Percentiles rank a stretch among this genome's conserved stretches.
phyloP scores from a whole-genome alignment of 371 early-diverging fungal species.

The Mortierella sp. region DNA sequence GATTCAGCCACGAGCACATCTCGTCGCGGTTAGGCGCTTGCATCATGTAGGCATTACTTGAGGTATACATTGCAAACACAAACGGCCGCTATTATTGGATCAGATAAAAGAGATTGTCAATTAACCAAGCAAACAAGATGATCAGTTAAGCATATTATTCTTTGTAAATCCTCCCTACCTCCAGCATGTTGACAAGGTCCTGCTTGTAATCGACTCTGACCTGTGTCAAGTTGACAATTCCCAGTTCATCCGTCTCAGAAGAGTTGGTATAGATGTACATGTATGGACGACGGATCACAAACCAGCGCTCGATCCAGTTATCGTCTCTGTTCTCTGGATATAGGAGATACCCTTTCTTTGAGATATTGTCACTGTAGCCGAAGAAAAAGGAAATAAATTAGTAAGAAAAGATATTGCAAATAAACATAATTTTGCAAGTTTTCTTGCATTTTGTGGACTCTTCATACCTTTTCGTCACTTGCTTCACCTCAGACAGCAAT shows the following conservation, averaged over 20 bases:
- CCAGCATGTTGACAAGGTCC: conserved; percentile 75
- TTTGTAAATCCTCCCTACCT: conserved; percentile 58
- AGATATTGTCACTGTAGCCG: conserved; percentile 62
- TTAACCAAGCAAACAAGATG: neutral
- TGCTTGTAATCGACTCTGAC: conserved; percentile 79
- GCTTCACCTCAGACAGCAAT: conserved; percentile 70
- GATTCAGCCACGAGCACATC: conserved; percentile 81
- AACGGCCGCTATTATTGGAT: conserved; percentile 62
- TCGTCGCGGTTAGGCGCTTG: conserved; percentile 78
- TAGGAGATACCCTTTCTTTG: conserved; percentile 73
- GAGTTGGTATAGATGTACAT: conserved; percentile 80
- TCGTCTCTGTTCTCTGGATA: conserved; percentile 75
- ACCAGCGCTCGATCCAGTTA: conserved; percentile 84
- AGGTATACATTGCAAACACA: conserved; percentile 88
- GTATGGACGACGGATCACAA: conserved; percentile 89
- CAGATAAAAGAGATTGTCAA: neutral
- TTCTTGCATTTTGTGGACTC: neutral
- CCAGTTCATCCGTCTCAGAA: conserved; percentile 75
- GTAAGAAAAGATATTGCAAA: neutral
- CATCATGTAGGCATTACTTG: conserved; percentile 82
- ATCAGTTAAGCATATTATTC: neutral
- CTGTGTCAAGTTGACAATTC: conserved; percentile 80
- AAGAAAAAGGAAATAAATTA: neutral
- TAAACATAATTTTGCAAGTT: neutral
- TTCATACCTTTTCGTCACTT: conserved; percentile 61